Conservation (phyloP, 768 basidiomycete genomes). For the Atractiella rhizophila region DNA sequence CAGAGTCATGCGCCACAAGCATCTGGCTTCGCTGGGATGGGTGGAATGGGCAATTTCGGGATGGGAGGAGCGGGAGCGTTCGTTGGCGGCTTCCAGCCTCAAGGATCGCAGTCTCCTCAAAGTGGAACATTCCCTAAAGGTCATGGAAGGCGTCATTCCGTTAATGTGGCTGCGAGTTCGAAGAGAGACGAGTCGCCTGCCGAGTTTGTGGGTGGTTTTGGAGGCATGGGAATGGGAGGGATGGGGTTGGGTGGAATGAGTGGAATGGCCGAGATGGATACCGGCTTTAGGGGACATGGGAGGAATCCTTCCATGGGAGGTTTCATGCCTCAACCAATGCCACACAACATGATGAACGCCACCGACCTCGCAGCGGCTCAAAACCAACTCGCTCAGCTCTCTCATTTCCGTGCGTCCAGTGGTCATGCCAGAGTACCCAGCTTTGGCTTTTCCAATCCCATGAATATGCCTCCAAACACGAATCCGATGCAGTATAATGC, state of each 20-base stretch:
- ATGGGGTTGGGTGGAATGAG: not conserved
- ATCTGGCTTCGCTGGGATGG: constrained; percentile 9
- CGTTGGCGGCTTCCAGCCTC: not conserved
- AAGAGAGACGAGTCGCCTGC: constrained; percentile 28
- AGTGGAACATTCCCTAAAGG: constrained; percentile 26
- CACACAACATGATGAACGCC: constrained; percentile 1
- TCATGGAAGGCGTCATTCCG: constrained; percentile 69
- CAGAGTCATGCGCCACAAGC: not conserved
- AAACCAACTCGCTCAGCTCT: constrained; percentile 80
- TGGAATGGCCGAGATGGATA: not conserved
- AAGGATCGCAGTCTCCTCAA: too few relatives aligned
- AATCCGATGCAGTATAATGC: constrained; percentile 40
- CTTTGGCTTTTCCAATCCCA: constrained; percentile 41
- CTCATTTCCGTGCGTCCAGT: constrained; percentile 40
- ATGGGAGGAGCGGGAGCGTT: not conserved
- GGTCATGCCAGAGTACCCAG: constrained; percentile 17
- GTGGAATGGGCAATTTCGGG: constrained; percentile 2
- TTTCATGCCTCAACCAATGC: constrained; percentile 3
- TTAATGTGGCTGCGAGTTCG: constrained; percentile 66
- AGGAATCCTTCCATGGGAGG: not conserved
- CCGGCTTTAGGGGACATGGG: not conserved
- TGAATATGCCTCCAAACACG: constrained; percentile 42
- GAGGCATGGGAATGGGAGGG: not conserved
- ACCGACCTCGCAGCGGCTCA: constrained; percentile 88
- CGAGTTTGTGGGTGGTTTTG: not conserved